Evolutionary conservation across 164 flowering plant species (phyloP).

Genomic region (Vitis vinifera): DNA sequence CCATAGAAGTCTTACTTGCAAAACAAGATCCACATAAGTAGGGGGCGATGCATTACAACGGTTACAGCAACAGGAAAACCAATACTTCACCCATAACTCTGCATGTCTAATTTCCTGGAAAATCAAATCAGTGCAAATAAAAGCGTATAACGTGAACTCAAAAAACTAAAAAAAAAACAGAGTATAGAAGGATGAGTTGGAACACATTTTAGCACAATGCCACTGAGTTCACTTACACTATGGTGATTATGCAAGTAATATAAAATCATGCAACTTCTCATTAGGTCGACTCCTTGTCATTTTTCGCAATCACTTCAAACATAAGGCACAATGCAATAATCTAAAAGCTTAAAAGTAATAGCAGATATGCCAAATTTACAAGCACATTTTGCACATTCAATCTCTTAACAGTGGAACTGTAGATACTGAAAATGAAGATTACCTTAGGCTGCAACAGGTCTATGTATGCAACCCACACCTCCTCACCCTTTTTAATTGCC

Average conservation of each 20-base stretch:
- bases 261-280: too few relatives aligned
- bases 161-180: background rate
- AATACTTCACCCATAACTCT: conserved; percentile 56
- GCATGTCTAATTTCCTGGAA: conserved; percentile 52
- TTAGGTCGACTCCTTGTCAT: too few relatives aligned
- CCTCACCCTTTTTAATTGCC: conserved; percentile 56
- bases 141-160: conserved; percentile 1
- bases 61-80: conserved; percentile 49
- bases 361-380: background rate
- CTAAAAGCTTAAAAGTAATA: background rate
- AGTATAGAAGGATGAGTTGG: too few relatives aligned
- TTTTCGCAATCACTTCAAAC: too few relatives aligned
- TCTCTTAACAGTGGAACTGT: background rate
- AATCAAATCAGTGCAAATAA: background rate
- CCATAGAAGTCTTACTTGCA: conserved; percentile 43
- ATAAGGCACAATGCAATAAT: too few relatives aligned
- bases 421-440: background rate
- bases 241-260: too few relatives aligned
- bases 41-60: conserved; percentile 53
- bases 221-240: too few relatives aligned
- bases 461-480: conserved; percentile 57
- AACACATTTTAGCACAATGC: too few relatives aligned
- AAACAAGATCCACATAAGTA: conserved; percentile 43
- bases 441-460: conserved; percentile 81
- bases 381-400: background rate